These are phyloP conservation scores for Xylaria longipes DNA, from an alignment of 495 filamentous ascomycete species.

Conservation along the genomic window DNA sequence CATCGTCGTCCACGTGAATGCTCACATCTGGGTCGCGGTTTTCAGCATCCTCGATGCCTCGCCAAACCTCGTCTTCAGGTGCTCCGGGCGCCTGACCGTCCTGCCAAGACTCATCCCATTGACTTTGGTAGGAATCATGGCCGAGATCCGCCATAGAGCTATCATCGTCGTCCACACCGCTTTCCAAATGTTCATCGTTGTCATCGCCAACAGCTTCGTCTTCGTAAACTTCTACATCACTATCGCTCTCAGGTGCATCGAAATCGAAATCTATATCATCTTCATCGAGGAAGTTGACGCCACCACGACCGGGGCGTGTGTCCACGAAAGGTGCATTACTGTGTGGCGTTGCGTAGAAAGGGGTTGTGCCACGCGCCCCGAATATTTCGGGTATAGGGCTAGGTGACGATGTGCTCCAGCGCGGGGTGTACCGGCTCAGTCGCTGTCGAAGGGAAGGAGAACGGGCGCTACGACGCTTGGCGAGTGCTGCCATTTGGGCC, in stretches of 20 bases:
- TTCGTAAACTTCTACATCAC: constrained; percentile 44
- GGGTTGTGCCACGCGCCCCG: constrained; percentile 50
- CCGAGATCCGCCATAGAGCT: constrained; percentile 36
- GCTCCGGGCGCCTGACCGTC: constrained; percentile 46
- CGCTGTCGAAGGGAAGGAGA: constrained; percentile 52
- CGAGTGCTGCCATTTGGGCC: constrained; percentile 27
- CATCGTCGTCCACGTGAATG: constrained; percentile 35
- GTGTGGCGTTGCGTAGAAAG: constrained; percentile 61
- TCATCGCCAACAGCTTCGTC: constrained; percentile 41
- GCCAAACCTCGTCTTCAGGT: constrained; percentile 53
- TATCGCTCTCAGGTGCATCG: constrained; percentile 38
- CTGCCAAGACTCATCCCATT: constrained; percentile 34
- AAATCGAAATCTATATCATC: constrained; percentile 35
- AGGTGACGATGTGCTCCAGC: constrained; percentile 48
- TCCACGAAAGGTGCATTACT: constrained; percentile 53
- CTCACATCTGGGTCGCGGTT: constrained; percentile 46
- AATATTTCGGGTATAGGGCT: constrained; percentile 42
- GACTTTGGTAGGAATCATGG: constrained; percentile 20
- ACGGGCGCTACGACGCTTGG: constrained; percentile 47
- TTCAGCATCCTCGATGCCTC: constrained; percentile 53
- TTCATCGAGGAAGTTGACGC: constrained; percentile 24
- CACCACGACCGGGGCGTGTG: constrained; percentile 24
- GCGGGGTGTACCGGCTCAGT: constrained; percentile 47
- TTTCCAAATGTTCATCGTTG: not conserved
- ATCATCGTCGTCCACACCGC: constrained; percentile 30